Base-by-base conservation (phyloP, 306 rosid species). In the Cucurbita ficifolia region DNA sequence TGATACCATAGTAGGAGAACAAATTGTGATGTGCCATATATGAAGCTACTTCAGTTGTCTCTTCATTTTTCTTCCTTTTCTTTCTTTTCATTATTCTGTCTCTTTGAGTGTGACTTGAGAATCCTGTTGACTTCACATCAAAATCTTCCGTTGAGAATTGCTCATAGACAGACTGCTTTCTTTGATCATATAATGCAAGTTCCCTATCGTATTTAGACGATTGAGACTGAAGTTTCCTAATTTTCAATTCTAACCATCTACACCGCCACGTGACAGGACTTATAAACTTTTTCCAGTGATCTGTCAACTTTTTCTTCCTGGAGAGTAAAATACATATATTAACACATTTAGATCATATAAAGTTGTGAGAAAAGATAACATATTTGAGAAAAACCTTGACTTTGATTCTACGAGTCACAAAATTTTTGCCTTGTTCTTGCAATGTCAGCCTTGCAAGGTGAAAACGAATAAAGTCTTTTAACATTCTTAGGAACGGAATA, bases 1-100 rank as follows among this genome's bases (percentile, higher is more conserved):
- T 52, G 53, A 70, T 81, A 94, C 99, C 99, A 63, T 86, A 83
- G 78, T 91, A 86, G 68, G 99, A 89, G 80, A 94, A 88, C 53
- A 84, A 81, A 54, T 72, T 79, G 76, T 94, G 99, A 39, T 81
- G 82, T n/a, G 90, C 86, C 84, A 85, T 81, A 75, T 91, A 94
- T 4, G 97, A 82, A 29, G 88, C 81, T 71, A 83, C 9, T 19
- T 91, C 97, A 77, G 85, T 71, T 24, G 84, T 84, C 50, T 86
- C 86, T 85, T 94, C 99, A 74, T 83, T 81, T 81, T 80, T 89
- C 85, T 87, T 91, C 79, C 97, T 84, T 82, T 77, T 86, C 80
- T 87, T 85, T 89, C 99, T 88, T 81, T 51, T 84, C 78, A 75
- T 76, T 54, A 88, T 79, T 74, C 80, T 85, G 54, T 74, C 73